Evolutionary conservation across 1,284 basidiomycete genomes (phyloP), one percentile per base, ranked within the genome.

Genomic region (Heterobasidion annosum): DNA sequence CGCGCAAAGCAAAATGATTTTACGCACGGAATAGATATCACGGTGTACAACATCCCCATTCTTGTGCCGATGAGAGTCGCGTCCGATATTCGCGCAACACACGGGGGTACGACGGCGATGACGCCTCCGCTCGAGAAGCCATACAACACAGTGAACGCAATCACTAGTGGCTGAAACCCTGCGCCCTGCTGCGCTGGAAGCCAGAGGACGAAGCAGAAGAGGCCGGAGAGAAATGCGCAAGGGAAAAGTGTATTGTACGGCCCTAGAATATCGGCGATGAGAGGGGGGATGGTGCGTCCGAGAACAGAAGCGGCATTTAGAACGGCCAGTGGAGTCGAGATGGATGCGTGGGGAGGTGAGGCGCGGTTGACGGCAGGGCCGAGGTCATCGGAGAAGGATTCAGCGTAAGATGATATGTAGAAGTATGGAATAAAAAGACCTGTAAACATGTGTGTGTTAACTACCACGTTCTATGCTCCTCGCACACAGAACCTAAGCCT

Each of bases 351-450:
- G 46, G 8, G n/a, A 47, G 5, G 33, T 8, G 37, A 40, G 10
- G 10, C 13, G 45, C 18, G 12, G 10, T 75, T 75, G 65, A 81
- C 78, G 0, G 75, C 70, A 35, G 67, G 66, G 35, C 66, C 59
- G 2, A 72, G 58, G 9, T 70, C 57, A 32, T 77, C 65, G 34
- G 57, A 59, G 35, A 62, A 58, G 65, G 64, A 55, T 72, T 64
- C 50, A 67, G 70, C 70, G 64, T 79, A 85, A 47, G 75, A 70
- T 34, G 78, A 73, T 52, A 86, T 76, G 68, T 80, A 86, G 64
- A 84, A 82, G 62, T 78, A 80, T 1, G 83, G 83, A 34, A 78
- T 79, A 66, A 83, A 86, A 8, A 85, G 65, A 79, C 81, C 53
- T 65, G 68, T 56, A 65, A 67, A 44, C 48, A 1, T 32, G 8